Conservation (phyloP, 1,284 basidiomycete genomes). For the Quambalaria eucalypti region DNA sequence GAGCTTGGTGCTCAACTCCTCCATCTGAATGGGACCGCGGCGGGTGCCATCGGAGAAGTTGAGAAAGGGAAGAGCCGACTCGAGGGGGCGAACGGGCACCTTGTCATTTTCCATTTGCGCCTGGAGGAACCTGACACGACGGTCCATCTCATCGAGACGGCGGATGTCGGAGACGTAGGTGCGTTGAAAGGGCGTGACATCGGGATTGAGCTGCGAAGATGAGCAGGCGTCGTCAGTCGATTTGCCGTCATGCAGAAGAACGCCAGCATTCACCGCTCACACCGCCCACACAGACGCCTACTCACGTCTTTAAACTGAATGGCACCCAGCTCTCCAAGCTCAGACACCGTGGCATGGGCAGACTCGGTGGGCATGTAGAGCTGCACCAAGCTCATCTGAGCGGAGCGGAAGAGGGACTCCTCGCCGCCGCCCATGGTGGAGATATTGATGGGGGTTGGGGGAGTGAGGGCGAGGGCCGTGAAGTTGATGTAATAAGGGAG, state of each 20-base stretch:
- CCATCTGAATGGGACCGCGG: slow-evolving; percentile 71
- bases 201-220: slow-evolving; percentile 69
- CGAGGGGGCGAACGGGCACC: slow-evolving; percentile 59
- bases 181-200: slow-evolving; percentile 93
- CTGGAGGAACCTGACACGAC: slow-evolving; percentile 81
- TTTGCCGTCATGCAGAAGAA: background rate
- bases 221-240: background rate
- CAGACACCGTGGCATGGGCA: slow-evolving; percentile 88
- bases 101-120: slow-evolving; percentile 74
- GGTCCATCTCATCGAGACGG: slow-evolving; percentile 87
- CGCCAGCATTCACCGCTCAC: background rate
- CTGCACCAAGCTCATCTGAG: slow-evolving; percentile 85
- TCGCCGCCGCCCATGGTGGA: slow-evolving; percentile 10
- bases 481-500: no score
- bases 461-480: background rate
- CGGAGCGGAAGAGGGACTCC: slow-evolving; percentile 45
- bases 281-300: slow-evolving; percentile 6
- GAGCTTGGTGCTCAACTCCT: slow-evolving; percentile 81
- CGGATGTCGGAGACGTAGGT: slow-evolving; percentile 94
- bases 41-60: slow-evolving; percentile 51
- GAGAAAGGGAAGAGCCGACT: slow-evolving; percentile 43
- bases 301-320: slow-evolving; percentile 95
- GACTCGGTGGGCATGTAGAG: slow-evolving; percentile 96
- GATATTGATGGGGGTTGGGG: background rate
- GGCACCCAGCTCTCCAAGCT: slow-evolving; percentile 87